Evolutionary conservation across 2,329 filamentous ascomycete species (phyloP).

Genomic region (Didymella keratinophila): DNA sequence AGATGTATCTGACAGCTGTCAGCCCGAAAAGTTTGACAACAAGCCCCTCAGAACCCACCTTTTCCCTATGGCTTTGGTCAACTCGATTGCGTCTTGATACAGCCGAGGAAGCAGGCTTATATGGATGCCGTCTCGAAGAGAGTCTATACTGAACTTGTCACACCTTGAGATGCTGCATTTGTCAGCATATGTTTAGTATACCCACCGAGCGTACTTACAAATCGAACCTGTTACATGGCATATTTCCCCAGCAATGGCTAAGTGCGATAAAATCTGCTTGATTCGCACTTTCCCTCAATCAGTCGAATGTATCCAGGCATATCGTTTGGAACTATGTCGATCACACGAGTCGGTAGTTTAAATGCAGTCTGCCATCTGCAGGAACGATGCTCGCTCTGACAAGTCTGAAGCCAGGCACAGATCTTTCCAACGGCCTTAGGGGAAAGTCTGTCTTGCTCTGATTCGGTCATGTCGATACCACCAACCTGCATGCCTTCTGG

Average conservation of each 20-base stretch:
- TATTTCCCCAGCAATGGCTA: conserved; percentile 26
- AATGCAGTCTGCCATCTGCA: not conserved
- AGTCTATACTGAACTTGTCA: conserved; percentile 10
- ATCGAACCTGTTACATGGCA: conserved; percentile 8
- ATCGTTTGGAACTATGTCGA: conserved; percentile 1
- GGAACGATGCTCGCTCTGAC: not conserved
- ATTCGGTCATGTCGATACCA: conserved; percentile 11
- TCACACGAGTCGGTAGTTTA: conserved; percentile 2
- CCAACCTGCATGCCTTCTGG: not conserved
- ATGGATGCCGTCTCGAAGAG: conserved; percentile 2
- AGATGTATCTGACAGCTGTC: conserved; percentile 12
- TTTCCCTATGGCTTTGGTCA: conserved; percentile 10
- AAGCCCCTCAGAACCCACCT: not conserved
- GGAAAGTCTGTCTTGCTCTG: conserved; percentile 11
- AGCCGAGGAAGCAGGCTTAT: conserved; percentile 7
- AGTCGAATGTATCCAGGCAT: conserved; percentile 3
- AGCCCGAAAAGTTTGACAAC: not conserved
- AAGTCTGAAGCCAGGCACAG: conserved; percentile 6
- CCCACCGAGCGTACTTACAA: conserved; percentile 1
- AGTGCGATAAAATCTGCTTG: conserved; percentile 13
- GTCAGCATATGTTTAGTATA: not conserved
- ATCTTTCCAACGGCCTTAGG: conserved; percentile 1
- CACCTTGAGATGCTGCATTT: conserved; percentile 7
- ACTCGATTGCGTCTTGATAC: conserved; percentile 12
- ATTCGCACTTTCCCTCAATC: conserved; percentile 1